phyloP scores from a whole-genome alignment of 352 stramenopile species.

The Pythium apleroticum region DNA sequence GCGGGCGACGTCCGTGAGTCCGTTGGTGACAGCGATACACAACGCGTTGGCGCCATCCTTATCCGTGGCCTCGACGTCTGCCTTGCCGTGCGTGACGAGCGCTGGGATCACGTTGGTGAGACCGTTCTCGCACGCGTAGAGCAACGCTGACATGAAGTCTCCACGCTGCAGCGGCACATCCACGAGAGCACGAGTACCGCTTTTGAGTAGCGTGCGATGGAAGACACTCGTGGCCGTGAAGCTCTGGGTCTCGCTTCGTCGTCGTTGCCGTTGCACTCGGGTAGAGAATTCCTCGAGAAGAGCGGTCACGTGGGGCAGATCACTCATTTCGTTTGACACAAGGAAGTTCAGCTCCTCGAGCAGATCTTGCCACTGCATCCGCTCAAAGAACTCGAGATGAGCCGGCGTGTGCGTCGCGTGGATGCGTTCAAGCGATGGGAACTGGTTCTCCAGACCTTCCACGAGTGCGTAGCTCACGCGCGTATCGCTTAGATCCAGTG shows the following conservation, averaged over 20 bases:
- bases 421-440: constrained; percentile 62
- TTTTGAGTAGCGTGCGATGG: constrained; percentile 43
- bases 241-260: constrained; percentile 1
- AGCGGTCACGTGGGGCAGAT: constrained; percentile 53
- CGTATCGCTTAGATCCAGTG: constrained; percentile 71
- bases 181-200: constrained; percentile 38
- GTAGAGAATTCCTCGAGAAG: constrained; percentile 52
- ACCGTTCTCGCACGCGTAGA: constrained; percentile 63
- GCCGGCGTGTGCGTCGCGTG: constrained; percentile 71
- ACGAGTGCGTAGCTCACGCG: constrained; percentile 48
- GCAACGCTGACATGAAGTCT: constrained; percentile 45
- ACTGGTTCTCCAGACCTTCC: constrained; percentile 46
- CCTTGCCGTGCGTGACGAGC: constrained; percentile 36
- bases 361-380: constrained; percentile 40
- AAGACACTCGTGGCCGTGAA: constrained; percentile 32
- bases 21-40: constrained; percentile 60
- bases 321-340: constrained; percentile 57
- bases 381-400: constrained; percentile 59
- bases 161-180: constrained; percentile 53
- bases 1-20: constrained; percentile 41
- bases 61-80: constrained; percentile 63
- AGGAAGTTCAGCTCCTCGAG: constrained; percentile 53
- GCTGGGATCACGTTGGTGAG: constrained; percentile 43
- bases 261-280: constrained; percentile 8
- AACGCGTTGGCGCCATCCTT: constrained; percentile 58